phyloP scores from a whole-genome alignment of 2,329 filamentous ascomycete genomes.

The Sordariomycetes sp. region DNA sequence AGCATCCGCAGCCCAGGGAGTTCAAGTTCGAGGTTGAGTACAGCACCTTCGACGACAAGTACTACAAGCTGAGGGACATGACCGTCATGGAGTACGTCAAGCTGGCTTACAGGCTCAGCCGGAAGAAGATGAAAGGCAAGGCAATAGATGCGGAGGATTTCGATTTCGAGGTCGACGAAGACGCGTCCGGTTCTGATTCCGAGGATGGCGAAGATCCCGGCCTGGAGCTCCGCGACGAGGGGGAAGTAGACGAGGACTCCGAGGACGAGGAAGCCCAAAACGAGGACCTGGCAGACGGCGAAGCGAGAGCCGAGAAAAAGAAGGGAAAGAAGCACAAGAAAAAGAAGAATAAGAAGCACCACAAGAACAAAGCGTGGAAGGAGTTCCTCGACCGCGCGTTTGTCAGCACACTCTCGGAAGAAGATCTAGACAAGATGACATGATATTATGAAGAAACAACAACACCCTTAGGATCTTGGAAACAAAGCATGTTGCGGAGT shows the following conservation, averaged over 20 bases:
- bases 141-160: slow-evolving; percentile 11
- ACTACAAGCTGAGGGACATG: slow-evolving; percentile 71
- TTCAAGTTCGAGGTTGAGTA: slow-evolving; percentile 82
- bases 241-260: slow-evolving; percentile 12
- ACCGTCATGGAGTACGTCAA: slow-evolving; percentile 75
- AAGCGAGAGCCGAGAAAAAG: no score
- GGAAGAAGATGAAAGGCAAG: slow-evolving; percentile 13
- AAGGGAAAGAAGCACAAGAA: slow-evolving; percentile 34
- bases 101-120: slow-evolving; percentile 63
- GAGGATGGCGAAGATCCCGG: slow-evolving; percentile 15
- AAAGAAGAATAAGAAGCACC: slow-evolving; percentile 42
- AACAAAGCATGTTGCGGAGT: not conserved
- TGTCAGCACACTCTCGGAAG: slow-evolving; percentile 59
- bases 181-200: slow-evolving; percentile 11
- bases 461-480: no score
- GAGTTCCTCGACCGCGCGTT: slow-evolving; percentile 73
- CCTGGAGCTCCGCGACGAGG: slow-evolving; percentile 9
- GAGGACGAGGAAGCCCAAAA: slow-evolving; percentile 15
- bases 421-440: slow-evolving; percentile 49
- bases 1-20: slow-evolving; percentile 47
- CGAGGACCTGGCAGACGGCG: no score
- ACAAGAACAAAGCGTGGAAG: slow-evolving; percentile 62
- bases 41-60: slow-evolving; percentile 65
- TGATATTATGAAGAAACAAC: not conserved
- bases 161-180: slow-evolving; percentile 16